A percentile compares a stretch with the other conserved stretches of the same genome.
These are phyloP conservation scores for Cryoendolithus antarcticus DNA, from an alignment of 2,329 filamentous ascomycete genomes.

Conservation along the genomic window DNA sequence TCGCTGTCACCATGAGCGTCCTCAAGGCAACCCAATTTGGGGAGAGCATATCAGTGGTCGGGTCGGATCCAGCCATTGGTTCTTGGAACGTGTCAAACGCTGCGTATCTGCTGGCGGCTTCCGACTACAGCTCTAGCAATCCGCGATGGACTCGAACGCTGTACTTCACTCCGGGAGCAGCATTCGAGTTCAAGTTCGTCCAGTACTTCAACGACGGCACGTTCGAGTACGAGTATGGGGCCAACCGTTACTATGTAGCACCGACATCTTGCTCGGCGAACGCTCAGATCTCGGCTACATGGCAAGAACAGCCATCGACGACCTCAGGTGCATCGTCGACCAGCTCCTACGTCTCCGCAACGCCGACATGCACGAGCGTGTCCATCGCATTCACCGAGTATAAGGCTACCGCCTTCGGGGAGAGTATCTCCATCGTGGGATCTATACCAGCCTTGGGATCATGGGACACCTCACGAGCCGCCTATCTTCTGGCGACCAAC, in stretches of 20 bases:
- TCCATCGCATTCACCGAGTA: constrained; percentile 6
- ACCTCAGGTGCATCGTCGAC: neutral
- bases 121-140: too few species aligned
- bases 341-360: constrained; percentile 1
- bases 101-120: constrained; percentile 43
- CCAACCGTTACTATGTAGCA: too few species aligned
- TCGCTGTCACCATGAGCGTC: constrained; percentile 4
- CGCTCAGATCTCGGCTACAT: too few species aligned
- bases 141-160: too few species aligned
- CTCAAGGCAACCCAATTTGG: constrained; percentile 27
- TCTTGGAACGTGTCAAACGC: constrained; percentile 45
- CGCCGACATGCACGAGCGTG: constrained; percentile 1
- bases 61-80: constrained; percentile 48
- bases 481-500: too few species aligned
- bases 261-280: too few species aligned
- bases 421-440: constrained; percentile 55
- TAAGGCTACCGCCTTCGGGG: constrained; percentile 29
- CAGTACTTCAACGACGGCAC: too few species aligned
- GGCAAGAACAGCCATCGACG: too few species aligned
- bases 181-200: too few species aligned
- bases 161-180: too few species aligned
- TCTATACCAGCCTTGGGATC: constrained; percentile 45
- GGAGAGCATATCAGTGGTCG: constrained; percentile 53
- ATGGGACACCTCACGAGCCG: constrained; percentile 36
- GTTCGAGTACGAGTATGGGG: too few species aligned